Evolutionary conservation across 495 filamentous ascomycete genomes (phyloP).

Genomic region (Aspergillus carlsbadensis): DNA sequence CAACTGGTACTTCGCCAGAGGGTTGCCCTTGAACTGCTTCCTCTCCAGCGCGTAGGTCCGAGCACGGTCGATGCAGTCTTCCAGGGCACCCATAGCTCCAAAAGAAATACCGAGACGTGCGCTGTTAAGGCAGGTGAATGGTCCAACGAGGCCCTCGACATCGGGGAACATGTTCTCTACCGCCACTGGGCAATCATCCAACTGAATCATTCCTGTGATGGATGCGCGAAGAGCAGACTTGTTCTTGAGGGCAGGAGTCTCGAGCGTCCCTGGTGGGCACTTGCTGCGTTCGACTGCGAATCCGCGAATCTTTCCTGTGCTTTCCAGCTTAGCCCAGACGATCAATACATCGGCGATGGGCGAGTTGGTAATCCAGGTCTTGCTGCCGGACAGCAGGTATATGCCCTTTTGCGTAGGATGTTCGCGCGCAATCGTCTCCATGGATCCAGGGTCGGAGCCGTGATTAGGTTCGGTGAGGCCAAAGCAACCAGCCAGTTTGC

Average conservation of each 20-base stretch:
- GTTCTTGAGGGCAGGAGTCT: conserved; percentile 91
- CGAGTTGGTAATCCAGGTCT: conserved; percentile 99
- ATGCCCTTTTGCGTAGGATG: conserved; percentile 88
- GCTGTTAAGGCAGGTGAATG: conserved; percentile 92
- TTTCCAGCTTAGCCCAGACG: conserved; percentile 91
- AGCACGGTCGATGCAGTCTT: conserved; percentile 81
- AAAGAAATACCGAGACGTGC: conserved; percentile 92
- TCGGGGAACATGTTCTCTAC: conserved; percentile 92
- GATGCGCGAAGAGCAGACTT: conserved; percentile 92
- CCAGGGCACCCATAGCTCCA: conserved; percentile 88
- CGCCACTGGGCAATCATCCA: conserved; percentile 86
- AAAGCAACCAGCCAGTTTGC: conserved; percentile 86
- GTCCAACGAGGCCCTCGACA: conserved; percentile 82
- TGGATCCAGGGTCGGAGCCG: conserved; percentile 91
- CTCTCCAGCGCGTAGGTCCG: conserved; percentile 86
- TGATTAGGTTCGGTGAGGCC: conserved; percentile 97
- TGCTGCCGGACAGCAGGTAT: conserved; percentile 76
- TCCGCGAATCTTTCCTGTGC: conserved; percentile 91
- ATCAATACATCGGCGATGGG: conserved; percentile 89
- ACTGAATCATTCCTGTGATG: conserved; percentile 96
- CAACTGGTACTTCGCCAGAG: conserved; percentile 95
- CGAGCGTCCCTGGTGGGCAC: conserved; percentile 82
- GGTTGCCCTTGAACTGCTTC: conserved; percentile 95
- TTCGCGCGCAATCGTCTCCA: conserved; percentile 85
- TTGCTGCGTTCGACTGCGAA: conserved; percentile 82